phyloP scores from a whole-genome alignment of 1,284 basidiomycete species.

The Mycena citricolor region DNA sequence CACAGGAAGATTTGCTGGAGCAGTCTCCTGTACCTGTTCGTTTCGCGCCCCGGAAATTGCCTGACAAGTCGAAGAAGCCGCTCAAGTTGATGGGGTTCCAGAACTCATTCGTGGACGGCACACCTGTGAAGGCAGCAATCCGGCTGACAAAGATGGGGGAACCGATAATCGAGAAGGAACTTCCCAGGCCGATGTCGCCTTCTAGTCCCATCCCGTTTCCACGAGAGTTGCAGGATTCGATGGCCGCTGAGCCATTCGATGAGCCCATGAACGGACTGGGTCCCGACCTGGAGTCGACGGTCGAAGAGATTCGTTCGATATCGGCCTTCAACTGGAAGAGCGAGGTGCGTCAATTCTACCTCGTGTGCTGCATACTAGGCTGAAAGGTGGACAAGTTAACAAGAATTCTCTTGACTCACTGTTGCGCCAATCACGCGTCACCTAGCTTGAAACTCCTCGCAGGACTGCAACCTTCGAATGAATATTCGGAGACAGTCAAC shows the following conservation, averaged over 20 bases:
- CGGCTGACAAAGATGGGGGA: conserved; percentile 8
- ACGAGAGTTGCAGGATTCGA: conserved; percentile 12
- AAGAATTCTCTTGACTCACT: conserved; percentile 58
- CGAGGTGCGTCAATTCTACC: conserved; percentile 43
- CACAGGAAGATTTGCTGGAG: conserved; percentile 29
- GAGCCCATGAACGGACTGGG: background rate
- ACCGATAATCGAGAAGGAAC: background rate
- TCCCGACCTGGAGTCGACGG: conserved; percentile 22
- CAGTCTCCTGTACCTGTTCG: conserved; percentile 41
- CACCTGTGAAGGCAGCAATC: conserved; percentile 31
- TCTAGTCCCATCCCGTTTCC: conserved; percentile 27
- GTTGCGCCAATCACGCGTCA: conserved; percentile 34
- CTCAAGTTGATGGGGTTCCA: conserved; percentile 47
- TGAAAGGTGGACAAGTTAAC: conserved; percentile 44
- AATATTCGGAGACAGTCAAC: conserved; percentile 43
- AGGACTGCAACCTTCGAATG: conserved; percentile 33
- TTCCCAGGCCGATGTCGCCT: conserved; percentile 24
- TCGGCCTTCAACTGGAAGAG: conserved; percentile 49
- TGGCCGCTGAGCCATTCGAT: conserved; percentile 13
- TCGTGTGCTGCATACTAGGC: conserved; percentile 4
- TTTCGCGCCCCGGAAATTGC: conserved; percentile 31
- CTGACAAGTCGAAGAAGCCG: conserved; percentile 33
- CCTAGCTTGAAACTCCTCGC: conserved; percentile 61
- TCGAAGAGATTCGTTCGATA: conserved; percentile 35
- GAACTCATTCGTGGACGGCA: conserved; percentile 44